Evolutionary conservation across 1,284 basidiomycete species (phyloP).

Genomic region (Rhodotorula sp.): DNA sequence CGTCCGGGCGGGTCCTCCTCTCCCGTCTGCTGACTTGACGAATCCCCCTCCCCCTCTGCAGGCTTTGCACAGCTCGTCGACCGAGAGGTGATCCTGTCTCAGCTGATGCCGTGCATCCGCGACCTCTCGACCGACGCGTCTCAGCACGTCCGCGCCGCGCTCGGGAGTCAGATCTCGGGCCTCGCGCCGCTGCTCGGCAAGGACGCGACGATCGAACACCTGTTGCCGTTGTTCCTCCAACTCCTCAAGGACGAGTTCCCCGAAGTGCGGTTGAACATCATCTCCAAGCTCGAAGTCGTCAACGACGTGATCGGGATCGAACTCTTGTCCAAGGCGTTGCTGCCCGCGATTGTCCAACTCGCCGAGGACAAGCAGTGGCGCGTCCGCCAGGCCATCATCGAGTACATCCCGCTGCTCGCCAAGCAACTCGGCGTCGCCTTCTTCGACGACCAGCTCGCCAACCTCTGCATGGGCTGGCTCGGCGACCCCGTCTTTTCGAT

Average conservation of each 20-base stretch:
- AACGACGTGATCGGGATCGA: constrained; percentile 97
- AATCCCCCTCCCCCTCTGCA: constrained; percentile 46
- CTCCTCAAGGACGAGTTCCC: constrained; percentile 98
- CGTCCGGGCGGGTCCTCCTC: background rate
- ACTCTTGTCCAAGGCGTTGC: constrained; percentile 86
- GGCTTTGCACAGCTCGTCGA: constrained; percentile 95
- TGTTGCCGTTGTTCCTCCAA: constrained; percentile 94
- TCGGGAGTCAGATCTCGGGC: constrained; percentile 97
- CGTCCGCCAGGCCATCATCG: constrained; percentile 98
- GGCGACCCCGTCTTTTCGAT: constrained; percentile 99
- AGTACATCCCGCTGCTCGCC: constrained; percentile 94
- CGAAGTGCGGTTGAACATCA: constrained; percentile 96
- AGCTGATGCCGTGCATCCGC: constrained; percentile 93
- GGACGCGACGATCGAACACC: constrained; percentile 91
- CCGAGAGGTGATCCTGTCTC: constrained; percentile 87
- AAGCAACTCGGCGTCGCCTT: constrained; percentile 95
- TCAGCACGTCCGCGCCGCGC: constrained; percentile 94
- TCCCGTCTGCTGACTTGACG: background rate
- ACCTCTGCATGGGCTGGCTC: constrained; percentile 98
- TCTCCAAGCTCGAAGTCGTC: constrained; percentile 97
- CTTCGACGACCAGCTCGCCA: constrained; percentile 96
- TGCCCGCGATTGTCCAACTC: constrained; percentile 96
- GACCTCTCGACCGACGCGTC: constrained; percentile 91
- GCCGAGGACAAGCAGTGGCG: constrained; percentile 99
- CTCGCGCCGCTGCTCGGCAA: constrained; percentile 92